These are phyloP conservation scores for Neurospora hispaniola DNA, from an alignment of 495 filamentous ascomycete species.

Conservation along the genomic window DNA sequence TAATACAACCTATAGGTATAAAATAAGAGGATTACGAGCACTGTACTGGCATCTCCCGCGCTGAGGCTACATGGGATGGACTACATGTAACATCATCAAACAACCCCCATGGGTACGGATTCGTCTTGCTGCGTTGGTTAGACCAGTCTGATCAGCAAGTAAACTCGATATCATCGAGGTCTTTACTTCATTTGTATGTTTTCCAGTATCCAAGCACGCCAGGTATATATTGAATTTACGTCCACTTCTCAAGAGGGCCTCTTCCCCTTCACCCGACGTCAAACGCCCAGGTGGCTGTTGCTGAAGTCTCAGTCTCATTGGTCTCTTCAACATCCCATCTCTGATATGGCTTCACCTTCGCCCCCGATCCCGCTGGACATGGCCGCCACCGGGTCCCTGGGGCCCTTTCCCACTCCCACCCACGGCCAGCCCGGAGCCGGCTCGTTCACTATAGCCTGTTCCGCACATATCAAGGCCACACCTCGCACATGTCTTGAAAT, in stretches of 20 bases:
- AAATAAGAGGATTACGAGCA: neutral
- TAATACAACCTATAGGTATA: neutral
- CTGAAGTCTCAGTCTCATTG: neutral
- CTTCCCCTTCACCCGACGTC: neutral
- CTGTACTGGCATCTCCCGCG: neutral
- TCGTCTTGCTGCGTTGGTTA: neutral
- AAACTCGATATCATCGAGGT: neutral
- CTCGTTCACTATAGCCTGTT: constrained; percentile 20
- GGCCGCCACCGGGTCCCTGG: neutral
- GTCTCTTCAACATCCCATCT: neutral
- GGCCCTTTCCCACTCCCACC: constrained; percentile 19
- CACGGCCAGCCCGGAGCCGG: constrained; percentile 16
- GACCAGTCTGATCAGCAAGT: neutral
- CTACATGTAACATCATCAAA: neutral
- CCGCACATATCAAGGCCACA: constrained; percentile 20
- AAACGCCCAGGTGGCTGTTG: neutral
- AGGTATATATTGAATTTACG: neutral
- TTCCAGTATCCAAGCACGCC: neutral
- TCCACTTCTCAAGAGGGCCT: neutral
- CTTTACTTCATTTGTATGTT: neutral
- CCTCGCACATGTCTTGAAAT: constrained; percentile 17
- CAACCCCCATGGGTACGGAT: neutral
- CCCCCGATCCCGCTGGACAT: constrained; percentile 3
- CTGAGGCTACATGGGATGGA: neutral
- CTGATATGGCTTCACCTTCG: neutral